Evolutionary conservation across 108 stramenopile species (phyloP), one percentile per base, ranked within the genome.

Genomic region (Cyclotella cryptica): DNA sequence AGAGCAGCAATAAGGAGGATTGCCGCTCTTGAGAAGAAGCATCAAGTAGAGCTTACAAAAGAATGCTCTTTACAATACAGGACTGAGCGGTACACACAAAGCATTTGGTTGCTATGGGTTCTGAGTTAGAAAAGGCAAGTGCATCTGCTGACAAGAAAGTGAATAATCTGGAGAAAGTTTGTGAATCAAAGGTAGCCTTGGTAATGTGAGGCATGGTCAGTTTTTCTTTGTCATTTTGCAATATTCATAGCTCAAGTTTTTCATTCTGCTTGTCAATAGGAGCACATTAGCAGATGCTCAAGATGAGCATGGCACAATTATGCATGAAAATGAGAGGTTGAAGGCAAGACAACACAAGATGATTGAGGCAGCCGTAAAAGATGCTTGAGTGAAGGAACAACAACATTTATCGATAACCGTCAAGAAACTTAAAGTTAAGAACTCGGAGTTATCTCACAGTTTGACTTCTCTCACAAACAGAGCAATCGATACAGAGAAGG

Each of bases 91-190:
- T 5, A 35, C 35, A 35, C 35, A 35, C 35, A 35, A 35, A 35
- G 35, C 35, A 35, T 35, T 35, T 35, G 35, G 35, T 35, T 35
- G 35, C 35, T 35, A 5, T 35, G 35, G 6, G 35, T 35, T 49
- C 47, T n/a, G 47, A 49, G n/a, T 17, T 49, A 49, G 47, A 49
- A n/a, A 17, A 49, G 3, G n/a, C 15, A 49, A 49, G 18, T 49
- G 15, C 47, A 17, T n/a, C 47, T 49, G 47, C 47, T 49, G 47
- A 49, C 18, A 49, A 49, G 47, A n/a, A 49, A 49, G 47, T 49
- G 47, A n/a, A 17, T 49, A 17, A 49, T n/a, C 1, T 49, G 47
- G n/a, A 49, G 47, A 17, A 49, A 49, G 18, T 17, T n/a, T 49
- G n/a, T 49, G 47, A 49, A 3, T n/a, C 15, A 49, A 17, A n/a